These are phyloP conservation scores for Vaccinium darrowii DNA, from an alignment of 148 eudicot species.

Conservation along the genomic window DNA sequence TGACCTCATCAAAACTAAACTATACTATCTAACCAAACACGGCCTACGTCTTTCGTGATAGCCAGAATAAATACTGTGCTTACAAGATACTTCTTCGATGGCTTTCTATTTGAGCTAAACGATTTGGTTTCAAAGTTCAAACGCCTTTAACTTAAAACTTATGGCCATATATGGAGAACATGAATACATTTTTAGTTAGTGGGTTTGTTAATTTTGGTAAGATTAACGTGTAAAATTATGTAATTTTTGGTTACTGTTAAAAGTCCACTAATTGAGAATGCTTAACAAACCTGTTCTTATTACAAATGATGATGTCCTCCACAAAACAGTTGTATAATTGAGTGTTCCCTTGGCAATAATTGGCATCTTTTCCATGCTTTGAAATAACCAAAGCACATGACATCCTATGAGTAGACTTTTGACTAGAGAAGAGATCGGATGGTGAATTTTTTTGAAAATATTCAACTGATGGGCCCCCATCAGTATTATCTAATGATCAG, in stretches of 20 bases:
- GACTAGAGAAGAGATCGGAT: background rate
- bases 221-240: background rate
- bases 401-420: slow-evolving; percentile 3
- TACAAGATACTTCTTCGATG: background rate
- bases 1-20: too few relatives aligned
- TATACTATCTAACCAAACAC: too few relatives aligned
- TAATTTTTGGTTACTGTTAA: background rate
- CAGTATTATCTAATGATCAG: background rate
- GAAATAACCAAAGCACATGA: background rate
- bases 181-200: background rate
- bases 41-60: background rate
- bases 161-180: background rate
- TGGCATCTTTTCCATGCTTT: background rate
- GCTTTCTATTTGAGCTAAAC: background rate
- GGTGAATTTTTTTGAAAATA: background rate
- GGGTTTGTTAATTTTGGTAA: background rate
- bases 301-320: slow-evolving; percentile 15
- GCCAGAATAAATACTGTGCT: background rate
- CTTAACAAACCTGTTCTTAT: background rate
- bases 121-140: background rate
- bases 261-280: background rate
- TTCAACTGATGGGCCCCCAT: background rate
- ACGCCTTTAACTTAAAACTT: background rate
- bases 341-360: background rate
- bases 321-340: slow-evolving; percentile 5